A percentile compares a stretch with the other conserved stretches of the same genome.
These are phyloP conservation scores for Vigna reflexopilosa DNA, from an alignment of 306 rosid genomes.

Conservation along the genomic window DNA sequence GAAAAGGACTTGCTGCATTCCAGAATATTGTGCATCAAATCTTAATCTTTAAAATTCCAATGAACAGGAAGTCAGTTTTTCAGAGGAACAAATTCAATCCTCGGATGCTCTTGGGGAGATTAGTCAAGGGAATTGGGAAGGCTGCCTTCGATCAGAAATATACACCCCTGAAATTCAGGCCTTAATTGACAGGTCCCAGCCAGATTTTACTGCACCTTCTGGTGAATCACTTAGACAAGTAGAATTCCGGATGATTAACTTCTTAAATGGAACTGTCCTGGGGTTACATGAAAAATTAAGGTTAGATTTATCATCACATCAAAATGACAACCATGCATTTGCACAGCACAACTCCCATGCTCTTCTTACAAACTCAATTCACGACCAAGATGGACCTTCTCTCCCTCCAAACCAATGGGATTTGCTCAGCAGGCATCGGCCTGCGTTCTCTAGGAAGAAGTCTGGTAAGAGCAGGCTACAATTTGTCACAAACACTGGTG, in stretches of 20 bases:
- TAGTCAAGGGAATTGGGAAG: constrained; percentile 98
- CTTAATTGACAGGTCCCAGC: constrained; percentile 81
- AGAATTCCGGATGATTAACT: constrained; percentile 84
- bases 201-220: constrained; percentile 90
- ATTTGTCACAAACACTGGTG: constrained; percentile 78
- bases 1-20: constrained; percentile 23
- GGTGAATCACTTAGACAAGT: constrained; percentile 97
- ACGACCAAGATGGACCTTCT: constrained; percentile 73
- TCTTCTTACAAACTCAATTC: constrained; percentile 64
- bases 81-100: constrained; percentile 79
- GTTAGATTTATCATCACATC: constrained; percentile 60
- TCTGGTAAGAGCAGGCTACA: constrained; percentile 97
- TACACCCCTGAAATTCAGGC: constrained; percentile 74
- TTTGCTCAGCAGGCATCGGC: constrained; percentile 70
- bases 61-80: constrained; percentile 73
- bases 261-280: constrained; percentile 73
- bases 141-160: constrained; percentile 88
- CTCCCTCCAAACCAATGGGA: constrained; percentile 72
- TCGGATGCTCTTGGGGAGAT: constrained; percentile 84
- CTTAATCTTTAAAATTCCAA: constrained; percentile 28
- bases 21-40: constrained; percentile 33
- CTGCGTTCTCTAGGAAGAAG: constrained; percentile 74
- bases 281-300: constrained; percentile 83
- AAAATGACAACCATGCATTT: constrained; percentile 66
- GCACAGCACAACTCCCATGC: constrained; percentile 69